Evolutionary conservation across 2,329 filamentous ascomycete genomes (phyloP).

Genomic region (Aspergillus sp.): DNA sequence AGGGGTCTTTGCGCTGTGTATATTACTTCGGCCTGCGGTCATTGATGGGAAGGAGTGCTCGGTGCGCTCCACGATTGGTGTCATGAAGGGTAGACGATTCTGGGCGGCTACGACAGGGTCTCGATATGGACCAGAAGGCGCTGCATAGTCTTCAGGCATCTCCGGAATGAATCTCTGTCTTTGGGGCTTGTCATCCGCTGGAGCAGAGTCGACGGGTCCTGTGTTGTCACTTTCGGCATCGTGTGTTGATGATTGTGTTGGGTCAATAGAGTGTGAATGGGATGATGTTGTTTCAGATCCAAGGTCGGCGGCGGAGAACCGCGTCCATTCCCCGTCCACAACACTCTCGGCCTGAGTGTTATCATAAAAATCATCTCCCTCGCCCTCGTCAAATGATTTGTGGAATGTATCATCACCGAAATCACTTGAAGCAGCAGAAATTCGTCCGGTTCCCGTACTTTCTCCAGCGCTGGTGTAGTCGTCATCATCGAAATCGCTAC

Average conservation of each 20-base stretch:
- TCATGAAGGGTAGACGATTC: slow-evolving; percentile 96
- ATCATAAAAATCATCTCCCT: slow-evolving; percentile 42
- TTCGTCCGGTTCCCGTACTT: slow-evolving; percentile 74
- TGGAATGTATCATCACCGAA: slow-evolving; percentile 59
- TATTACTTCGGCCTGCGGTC: slow-evolving; percentile 58
- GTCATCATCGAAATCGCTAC: slow-evolving; percentile 65
- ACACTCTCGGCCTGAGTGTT: slow-evolving; percentile 56
- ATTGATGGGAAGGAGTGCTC: slow-evolving; percentile 75
- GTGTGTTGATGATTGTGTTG: slow-evolving; percentile 17
- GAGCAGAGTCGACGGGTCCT: slow-evolving; percentile 25
- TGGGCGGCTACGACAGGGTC: slow-evolving; percentile 79
- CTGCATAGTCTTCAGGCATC: slow-evolving; percentile 86
- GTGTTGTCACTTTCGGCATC: slow-evolving; percentile 20
- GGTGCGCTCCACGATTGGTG: slow-evolving; percentile 92
- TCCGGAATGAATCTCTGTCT: slow-evolving; percentile 52
- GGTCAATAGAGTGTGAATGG: slow-evolving; percentile 23
- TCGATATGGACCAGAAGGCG: slow-evolving; percentile 75
- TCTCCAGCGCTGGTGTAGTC: slow-evolving; percentile 85
- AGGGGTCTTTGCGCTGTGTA: slow-evolving; percentile 71
- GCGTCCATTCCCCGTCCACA: slow-evolving; percentile 74
- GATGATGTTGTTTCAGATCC: slow-evolving; percentile 49
- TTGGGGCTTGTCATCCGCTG: slow-evolving; percentile 40
- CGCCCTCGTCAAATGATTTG: slow-evolving; percentile 44
- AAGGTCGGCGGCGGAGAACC: slow-evolving; percentile 75
- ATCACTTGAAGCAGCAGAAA: slow-evolving; percentile 64